These are phyloP conservation scores for Linum trigynum DNA, from an alignment of 345 rosid genomes.

Conservation along the genomic window DNA sequence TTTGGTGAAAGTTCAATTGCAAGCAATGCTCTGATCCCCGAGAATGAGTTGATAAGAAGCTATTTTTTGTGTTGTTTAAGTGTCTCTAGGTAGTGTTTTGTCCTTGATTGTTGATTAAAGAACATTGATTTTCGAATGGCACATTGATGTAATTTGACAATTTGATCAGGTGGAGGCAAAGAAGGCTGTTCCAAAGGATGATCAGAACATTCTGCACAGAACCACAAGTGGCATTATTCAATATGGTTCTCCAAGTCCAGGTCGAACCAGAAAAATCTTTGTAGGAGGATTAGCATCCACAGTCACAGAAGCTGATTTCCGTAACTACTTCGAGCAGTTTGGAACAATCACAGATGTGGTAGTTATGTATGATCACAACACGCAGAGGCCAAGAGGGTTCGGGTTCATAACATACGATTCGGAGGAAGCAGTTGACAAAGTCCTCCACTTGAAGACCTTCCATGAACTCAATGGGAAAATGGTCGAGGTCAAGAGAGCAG, in stretches of 20 bases:
- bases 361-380: slow-evolving; percentile 79
- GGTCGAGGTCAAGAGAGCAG: slow-evolving; percentile 76
- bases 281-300: slow-evolving; percentile 83
- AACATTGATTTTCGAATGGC: neutral
- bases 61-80: too few relatives aligned
- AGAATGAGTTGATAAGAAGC: neutral
- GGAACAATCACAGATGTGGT: slow-evolving; percentile 71
- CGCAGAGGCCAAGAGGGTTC: slow-evolving; percentile 73
- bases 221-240: slow-evolving; percentile 30
- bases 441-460: slow-evolving; percentile 43
- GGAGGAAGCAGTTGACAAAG: slow-evolving; percentile 68
- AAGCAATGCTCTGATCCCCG: neutral
- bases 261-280: slow-evolving; percentile 63
- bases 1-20: too few relatives aligned
- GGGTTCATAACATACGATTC: slow-evolving; percentile 73
- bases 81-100: too few relatives aligned
- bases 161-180: slow-evolving; percentile 63
- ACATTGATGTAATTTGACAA: slow-evolving; percentile 11
- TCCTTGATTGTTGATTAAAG: too few relatives aligned
- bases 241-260: slow-evolving; percentile 58
- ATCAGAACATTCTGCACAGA: slow-evolving; percentile 50
- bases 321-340: slow-evolving; percentile 67
- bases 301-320: slow-evolving; percentile 65
- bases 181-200: slow-evolving; percentile 75
- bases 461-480: slow-evolving; percentile 75